Evolutionary conservation across 192 early-diverging fungal species (phyloP), one percentile per base, ranked within the genome.

Genomic region (Coemansia sp.): DNA sequence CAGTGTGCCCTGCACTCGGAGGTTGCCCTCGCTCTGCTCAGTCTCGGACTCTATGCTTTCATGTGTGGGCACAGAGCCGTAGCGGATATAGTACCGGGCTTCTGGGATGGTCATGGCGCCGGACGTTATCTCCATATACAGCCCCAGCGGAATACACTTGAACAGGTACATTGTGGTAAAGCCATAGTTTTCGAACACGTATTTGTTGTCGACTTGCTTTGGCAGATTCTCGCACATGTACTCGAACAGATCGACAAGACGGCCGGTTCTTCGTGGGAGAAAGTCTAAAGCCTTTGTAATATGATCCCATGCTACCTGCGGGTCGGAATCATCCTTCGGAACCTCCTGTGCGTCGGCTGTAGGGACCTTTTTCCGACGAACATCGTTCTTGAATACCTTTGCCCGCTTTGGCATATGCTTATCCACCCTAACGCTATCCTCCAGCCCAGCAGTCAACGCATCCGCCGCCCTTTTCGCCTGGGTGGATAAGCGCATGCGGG

Each of bases 161-260:
- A 80, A 67, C 17, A 80, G 40, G 15, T 45, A 67, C 2, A 34
- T 47, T 2, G 72, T 19, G 15, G 64, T 42, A 54, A 80, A 80
- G 4, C 48, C 50, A 31, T 19, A 50, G 57, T 74, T 74, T 2
- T 31, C 13, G 25, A 64, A 74, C 27, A 80, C 65, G 6, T 38
- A 36, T 0, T 19, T 20, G 34, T 38, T n/a, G 33, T 80, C 77
- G 0, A 67, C 38, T 2, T 50, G 14, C 3, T 60, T 28, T 8
- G 61, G 61, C 37, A 80, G 40, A 15, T 44, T 37, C 4, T 59
- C 33, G 2, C 47, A 57, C 59, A 80, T 37, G 31, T 63, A 68
- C 4, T 48, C 40, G 47, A 65, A 62, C n/a, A 80, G 64, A 13
- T 67, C 63, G 22, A 56, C 47, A 0, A 61, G 36, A 29, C 77